Evolutionary conservation across 768 basidiomycete species (phyloP), one percentile per base, ranked within the genome.

Genomic region (Hortiboletus flavorubellus): DNA sequence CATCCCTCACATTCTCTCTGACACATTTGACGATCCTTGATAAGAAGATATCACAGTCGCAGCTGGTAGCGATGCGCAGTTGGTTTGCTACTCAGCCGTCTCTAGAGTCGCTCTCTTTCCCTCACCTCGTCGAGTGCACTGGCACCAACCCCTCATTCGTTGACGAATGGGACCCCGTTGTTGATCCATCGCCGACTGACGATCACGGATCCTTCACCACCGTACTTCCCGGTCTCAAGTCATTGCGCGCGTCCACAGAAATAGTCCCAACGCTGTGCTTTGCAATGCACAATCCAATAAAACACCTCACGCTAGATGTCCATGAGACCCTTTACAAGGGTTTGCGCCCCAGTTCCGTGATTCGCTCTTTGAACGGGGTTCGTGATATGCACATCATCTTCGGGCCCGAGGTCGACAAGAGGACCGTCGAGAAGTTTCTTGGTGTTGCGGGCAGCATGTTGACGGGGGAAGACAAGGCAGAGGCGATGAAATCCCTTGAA

Each of bases 381-480:
- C 62, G 59, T 14, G 59, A 70, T 23, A 61, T 70, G 70, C 64
- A 64, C 30, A 48, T 70, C 35, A 37, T 70, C 39, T 70, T 70
- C 40, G 61, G 55, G 3, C 56, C 69, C n/a, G 70, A 67, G 23
- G 69, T 70, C n/a, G 69, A 70, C 46, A 70, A 66, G 60, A 52
- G 69, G 46, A 70, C 70, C 0, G 68, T 66, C 10, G 69, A 72
- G 39, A 70, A 70, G 33, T 70, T 70, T 37, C 65, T 70, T 23
- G 66, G 59, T 0, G 54, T 62, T 0, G 64, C 66, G 16, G 69
- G 69, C 15, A 57, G 52, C 34, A 61, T 63, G 46, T 29, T 70
- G 12, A 53, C 64, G 1, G 62, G 59, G 5, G 53, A 47, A 14
- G 41, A 54, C 34, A 62, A 55, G 30, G 16, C 33, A 0, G 55